These are phyloP conservation scores for Exophiala viscosa DNA, from an alignment of 2,329 filamentous ascomycete genomes.

Conservation along the genomic window DNA sequence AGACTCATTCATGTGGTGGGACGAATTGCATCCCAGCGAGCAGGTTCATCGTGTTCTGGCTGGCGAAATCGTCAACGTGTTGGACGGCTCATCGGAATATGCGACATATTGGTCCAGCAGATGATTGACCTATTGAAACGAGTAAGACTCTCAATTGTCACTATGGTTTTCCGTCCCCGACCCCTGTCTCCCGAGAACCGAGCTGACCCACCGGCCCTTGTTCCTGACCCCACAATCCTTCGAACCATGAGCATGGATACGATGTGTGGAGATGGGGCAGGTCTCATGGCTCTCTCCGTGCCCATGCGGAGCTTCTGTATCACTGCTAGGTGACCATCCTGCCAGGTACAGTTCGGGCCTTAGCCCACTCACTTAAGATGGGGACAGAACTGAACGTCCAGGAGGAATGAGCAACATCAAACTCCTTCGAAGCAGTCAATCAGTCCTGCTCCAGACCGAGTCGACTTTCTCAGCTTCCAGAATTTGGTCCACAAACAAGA, in stretches of 20 bases:
- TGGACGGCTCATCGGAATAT: conserved; percentile 42
- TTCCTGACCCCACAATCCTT: not conserved
- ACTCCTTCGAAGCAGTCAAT: not conserved
- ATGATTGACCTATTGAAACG: not conserved
- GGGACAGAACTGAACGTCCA: not conserved
- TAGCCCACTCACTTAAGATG: not conserved
- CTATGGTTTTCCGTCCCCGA: not conserved
- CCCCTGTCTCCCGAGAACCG: not conserved
- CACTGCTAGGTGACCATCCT: not conserved
- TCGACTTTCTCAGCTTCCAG: not conserved
- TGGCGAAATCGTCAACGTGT: conserved; percentile 52
- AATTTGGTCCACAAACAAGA: not conserved
- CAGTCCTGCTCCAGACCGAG: not conserved
- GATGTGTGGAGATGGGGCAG: not conserved
- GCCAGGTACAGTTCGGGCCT: not conserved
- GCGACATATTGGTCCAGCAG: conserved; percentile 11
- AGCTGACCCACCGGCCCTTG: not conserved
- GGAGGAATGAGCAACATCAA: not conserved
- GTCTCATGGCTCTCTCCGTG: not conserved
- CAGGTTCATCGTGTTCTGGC: conserved; percentile 58
- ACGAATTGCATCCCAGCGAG: conserved; percentile 66
- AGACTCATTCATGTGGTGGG: conserved; percentile 17
- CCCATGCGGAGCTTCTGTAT: not conserved
- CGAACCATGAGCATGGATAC: not conserved
- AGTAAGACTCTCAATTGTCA: not conserved